phyloP scores from a whole-genome alignment of 257 asterid genomes.

The Solanum bukasovii region DNA sequence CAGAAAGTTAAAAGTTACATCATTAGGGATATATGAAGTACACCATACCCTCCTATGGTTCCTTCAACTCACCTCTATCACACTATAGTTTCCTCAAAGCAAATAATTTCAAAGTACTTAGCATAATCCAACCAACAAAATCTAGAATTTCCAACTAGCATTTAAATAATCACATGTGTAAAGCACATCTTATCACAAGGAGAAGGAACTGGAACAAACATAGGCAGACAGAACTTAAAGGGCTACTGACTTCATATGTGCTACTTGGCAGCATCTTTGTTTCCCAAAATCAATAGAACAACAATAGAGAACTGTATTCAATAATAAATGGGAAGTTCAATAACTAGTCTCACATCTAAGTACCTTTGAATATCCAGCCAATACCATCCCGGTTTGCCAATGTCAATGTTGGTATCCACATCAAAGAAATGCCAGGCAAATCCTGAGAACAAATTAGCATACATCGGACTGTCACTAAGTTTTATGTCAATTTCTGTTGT shows the following conservation, averaged over 20 bases:
- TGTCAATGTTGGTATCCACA: constrained; percentile 3
- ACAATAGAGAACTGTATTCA: neutral
- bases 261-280: neutral
- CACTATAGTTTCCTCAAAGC: neutral
- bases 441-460: neutral
- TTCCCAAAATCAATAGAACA: neutral
- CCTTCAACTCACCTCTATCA: neutral
- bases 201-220: neutral
- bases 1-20: neutral
- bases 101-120: neutral
- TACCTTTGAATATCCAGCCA: neutral
- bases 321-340: neutral
- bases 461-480: neutral
- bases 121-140: neutral
- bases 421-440: neutral
- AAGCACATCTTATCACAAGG: neutral
- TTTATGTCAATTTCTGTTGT: neutral
- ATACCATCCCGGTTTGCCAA: neutral
- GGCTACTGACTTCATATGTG: neutral
- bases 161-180: neutral
- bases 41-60: neutral
- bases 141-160: neutral
- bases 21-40: neutral
- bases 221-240: neutral
- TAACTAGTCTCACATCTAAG: neutral